Base-by-base conservation (phyloP, 257 asterid genomes). In the Nicotiana obtusifolia region DNA sequence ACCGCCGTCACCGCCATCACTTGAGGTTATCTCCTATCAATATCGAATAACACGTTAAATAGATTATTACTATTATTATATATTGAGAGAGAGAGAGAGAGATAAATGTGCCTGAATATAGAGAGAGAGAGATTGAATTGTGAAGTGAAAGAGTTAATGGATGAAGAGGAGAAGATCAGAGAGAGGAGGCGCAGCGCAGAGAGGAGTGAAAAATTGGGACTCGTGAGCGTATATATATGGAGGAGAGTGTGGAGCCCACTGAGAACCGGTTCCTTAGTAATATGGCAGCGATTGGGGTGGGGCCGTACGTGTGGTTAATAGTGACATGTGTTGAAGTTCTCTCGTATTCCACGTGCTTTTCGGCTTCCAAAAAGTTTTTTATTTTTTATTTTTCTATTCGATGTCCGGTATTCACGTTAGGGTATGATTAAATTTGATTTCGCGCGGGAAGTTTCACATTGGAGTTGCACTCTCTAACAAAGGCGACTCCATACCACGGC, bases 1-100 rank as follows among this genome's bases (percentile, higher is more conserved):
- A 86, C 80, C 33, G 87, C 71, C 61, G 84, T 88, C 86, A 89
- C 87, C 64, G 91, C 93, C 96, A 87, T 91, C 1, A 24, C 49
- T 41, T 41, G 49, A 8, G 49, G 11, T 20, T 60, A 68, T 10
- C 81, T 28, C 54, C 20, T 15, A 16, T 30, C 56, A 28, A 26
- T 13, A 61, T 61, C 8, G 69, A 71, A 71, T 1, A 20, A 69
- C 9, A 2, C 19, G 61, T 5, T 5, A 6, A 17, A 41, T 7
- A 41, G 0, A 41, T 41, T 41, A 41, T 41, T 41, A 7, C 49
- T 41, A 2, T 41, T 41, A 8, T 41, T 8, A 8, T 37, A 7
- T 37, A 37, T 7, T 8, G 0, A 17, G 2, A 14, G 60, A 1
- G n/a, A 41, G 0, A 17, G 2, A 14, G 60, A 1, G n/a, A 69